Conservation (phyloP, 352 stramenopile species). For the Globisporangium spiculum region DNA sequence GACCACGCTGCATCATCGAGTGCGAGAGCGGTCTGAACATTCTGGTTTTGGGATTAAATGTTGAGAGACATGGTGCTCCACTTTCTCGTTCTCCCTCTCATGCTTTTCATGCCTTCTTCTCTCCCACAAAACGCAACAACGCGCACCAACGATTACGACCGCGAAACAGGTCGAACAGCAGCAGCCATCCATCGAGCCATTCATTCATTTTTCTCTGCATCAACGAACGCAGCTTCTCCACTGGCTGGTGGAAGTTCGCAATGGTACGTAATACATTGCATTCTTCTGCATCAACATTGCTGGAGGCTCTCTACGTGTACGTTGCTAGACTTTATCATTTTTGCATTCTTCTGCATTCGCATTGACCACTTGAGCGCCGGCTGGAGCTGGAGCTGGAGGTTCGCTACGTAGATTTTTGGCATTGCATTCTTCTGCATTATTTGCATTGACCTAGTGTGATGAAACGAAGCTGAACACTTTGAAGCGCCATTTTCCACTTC, state of each 20-base stretch:
- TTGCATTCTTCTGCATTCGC: too few relatives aligned
- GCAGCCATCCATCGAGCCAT: not conserved
- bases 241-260: not conserved
- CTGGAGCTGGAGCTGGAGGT: not conserved
- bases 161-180: not conserved
- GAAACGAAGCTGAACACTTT: not conserved
- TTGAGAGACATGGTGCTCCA: not conserved
- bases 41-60: not conserved
- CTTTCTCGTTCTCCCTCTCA: not conserved
- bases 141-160: not conserved
- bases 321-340: too few relatives aligned
- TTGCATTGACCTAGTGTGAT: too few relatives aligned
- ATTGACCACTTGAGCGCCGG: too few relatives aligned
- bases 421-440: not conserved
- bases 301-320: too few relatives aligned
- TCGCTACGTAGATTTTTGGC: not conserved
- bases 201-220: not conserved
- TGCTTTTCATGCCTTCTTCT: not conserved
- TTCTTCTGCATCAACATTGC: too few relatives aligned
- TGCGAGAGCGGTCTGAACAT: not conserved
- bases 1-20: not conserved
- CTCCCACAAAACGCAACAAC: not conserved
- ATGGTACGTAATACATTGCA: not conserved
- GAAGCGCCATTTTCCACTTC: not conserved
- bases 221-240: not conserved